These are phyloP conservation scores for Cadophora sp. DNA, from an alignment of 2,329 filamentous ascomycete species.

Conservation along the genomic window DNA sequence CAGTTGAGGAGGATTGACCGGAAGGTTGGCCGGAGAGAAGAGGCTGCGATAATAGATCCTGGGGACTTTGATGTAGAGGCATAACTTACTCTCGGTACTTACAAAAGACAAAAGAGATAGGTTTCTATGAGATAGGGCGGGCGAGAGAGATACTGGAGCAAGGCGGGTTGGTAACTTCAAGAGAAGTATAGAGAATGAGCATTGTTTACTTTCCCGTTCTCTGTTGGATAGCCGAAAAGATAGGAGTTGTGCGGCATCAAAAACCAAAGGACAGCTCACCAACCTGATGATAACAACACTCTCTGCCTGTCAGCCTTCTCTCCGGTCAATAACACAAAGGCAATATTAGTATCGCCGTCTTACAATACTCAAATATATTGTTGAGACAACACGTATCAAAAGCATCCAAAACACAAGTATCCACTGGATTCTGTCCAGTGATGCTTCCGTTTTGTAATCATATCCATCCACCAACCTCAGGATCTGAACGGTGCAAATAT, in stretches of 20 bases:
- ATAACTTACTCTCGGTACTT: background rate
- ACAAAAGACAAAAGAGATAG: too few relatives aligned
- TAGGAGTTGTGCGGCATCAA: too few relatives aligned
- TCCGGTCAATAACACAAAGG: background rate
- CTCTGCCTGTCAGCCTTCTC: constrained; percentile 16
- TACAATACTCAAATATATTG: background rate
- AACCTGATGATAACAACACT: too few relatives aligned
- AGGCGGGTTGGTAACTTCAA: too few relatives aligned
- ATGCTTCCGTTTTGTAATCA: constrained; percentile 11
- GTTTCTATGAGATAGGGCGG: too few relatives aligned
- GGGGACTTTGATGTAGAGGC: background rate
- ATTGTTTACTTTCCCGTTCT: background rate
- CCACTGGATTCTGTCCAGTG: too few relatives aligned
- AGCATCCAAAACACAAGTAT: background rate
- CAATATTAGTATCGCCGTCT: background rate
- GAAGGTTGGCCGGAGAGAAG: constrained; percentile 3
- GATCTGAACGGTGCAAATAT: constrained; percentile 13
- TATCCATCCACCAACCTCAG: background rate
- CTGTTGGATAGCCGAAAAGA: background rate
- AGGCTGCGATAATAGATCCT: background rate
- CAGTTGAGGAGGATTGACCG: background rate
- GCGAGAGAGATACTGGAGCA: too few relatives aligned
- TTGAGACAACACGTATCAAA: constrained; percentile 8
- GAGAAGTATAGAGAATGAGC: background rate
- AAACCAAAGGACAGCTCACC: too few relatives aligned